Conservation (phyloP, 169 alveolate species). For the Plasmodium gaboni region DNA sequence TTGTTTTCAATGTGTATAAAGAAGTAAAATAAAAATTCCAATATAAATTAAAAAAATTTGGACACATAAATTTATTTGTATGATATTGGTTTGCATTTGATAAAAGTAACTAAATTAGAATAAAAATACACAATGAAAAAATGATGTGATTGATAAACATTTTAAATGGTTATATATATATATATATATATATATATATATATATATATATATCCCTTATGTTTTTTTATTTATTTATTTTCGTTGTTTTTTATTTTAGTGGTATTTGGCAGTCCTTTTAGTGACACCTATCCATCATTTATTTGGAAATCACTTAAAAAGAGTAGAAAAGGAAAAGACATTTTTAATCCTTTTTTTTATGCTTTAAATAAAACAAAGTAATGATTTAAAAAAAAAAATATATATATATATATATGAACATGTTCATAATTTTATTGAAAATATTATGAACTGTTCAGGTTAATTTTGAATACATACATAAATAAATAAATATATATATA, state of each 20-base stretch:
- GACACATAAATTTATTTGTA: too few species aligned
- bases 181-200: too few species aligned
- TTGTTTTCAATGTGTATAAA: too few species aligned
- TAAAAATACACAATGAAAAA: too few species aligned
- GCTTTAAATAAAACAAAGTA: conserved; percentile 71
- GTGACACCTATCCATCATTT: conserved; percentile 74
- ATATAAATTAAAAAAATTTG: too few species aligned
- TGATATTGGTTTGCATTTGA: too few species aligned
- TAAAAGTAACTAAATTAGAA: too few species aligned
- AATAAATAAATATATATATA: not conserved
- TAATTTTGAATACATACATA: not conserved
- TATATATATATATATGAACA: not conserved
- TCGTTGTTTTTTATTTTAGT: not conserved
- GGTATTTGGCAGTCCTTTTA: conserved; percentile 76
- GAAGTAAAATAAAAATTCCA: too few species aligned
- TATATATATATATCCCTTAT: too few species aligned
- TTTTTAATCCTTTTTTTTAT: conserved; percentile 64
- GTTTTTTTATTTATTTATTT: too few species aligned
- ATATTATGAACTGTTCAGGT: not conserved
- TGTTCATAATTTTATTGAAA: not conserved
- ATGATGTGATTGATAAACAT: too few species aligned
- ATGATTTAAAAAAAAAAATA: not conserved
- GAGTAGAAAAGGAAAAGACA: conserved; percentile 73
- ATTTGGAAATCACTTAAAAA: conserved; percentile 64
- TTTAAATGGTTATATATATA: too few species aligned